Evolutionary conservation across 768 basidiomycete genomes (phyloP), one percentile per base, ranked within the genome.

Genomic region (Nevesoporus exiguus): DNA sequence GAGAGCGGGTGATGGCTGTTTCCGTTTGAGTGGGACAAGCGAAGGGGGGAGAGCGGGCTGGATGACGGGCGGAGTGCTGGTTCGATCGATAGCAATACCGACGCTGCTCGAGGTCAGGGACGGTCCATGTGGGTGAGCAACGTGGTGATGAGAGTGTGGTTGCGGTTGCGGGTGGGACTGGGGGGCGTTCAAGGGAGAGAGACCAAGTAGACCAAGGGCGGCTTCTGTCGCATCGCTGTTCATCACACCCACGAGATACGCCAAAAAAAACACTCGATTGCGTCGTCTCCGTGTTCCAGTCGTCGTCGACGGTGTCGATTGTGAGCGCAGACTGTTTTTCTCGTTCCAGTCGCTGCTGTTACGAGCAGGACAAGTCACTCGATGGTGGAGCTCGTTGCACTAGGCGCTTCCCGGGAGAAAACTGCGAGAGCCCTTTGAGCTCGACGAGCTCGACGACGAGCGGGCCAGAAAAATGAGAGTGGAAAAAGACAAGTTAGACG

Each of bases 221-320:
- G 81, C 81, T 69, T 83, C 81, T 63, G 76, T 75, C 61, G 79
- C 80, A 79, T 82, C 82, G 72, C 69, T 77, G 66, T 72, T 73
- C 77, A 77, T 78, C 67, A 67, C 62, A 60, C 56, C 52, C 37
- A 31, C 46, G 19, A 43, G 37, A 54, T 47, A 55, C 46, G 51
- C 51, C 52, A 34, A 56, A 36, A 48, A 51, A 47, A 56, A 54
- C 3, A 15, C 21, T 49, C 41, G 55, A 44, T 24, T 33, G 41
- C 2, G 47, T 52, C 55, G 58, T 37, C 37, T 24, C 13, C 41
- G 57, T 30, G 39, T 47, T n/a, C 51, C 14, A 49, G 55, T 58
- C 47, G 54, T 45, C 36, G 58, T 36, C 31, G 52, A 34, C 34
- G 29, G 40, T n/a, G 63, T 62, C 37, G 63, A 54, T 57, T 52